Percentiles rank a stretch among this genome's conserved stretches.
Conservation (phyloP, 2,329 filamentous ascomycete genomes). For the Colletotrichum spinosum region DNA sequence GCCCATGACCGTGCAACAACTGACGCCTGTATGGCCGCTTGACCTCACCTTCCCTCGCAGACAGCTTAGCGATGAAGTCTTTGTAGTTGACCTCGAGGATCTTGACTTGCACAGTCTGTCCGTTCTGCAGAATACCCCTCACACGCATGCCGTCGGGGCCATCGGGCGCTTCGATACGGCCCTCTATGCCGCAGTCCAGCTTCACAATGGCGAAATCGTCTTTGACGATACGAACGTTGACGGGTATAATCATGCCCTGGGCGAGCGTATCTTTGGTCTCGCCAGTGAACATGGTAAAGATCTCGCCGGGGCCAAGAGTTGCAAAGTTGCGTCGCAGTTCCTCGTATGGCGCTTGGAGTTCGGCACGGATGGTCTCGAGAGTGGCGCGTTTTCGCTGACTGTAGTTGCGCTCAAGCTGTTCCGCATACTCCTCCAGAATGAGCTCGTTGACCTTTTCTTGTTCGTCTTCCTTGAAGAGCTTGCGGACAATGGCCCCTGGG, state of each 20-base stretch:
- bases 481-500: constrained; percentile 88
- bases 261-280: constrained; percentile 87
- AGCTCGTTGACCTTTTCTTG: constrained; percentile 97
- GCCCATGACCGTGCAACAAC: constrained; percentile 78
- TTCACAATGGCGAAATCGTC: constrained; percentile 94
- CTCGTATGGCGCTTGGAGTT: constrained; percentile 93
- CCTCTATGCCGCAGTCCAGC: constrained; percentile 94
- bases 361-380: constrained; percentile 93
- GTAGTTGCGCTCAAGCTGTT: constrained; percentile 92
- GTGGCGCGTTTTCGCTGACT: constrained; percentile 96
- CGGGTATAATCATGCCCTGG: constrained; percentile 92
- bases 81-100: constrained; percentile 89
- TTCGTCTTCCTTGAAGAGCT: constrained; percentile 93
- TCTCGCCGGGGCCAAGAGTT: constrained; percentile 76
- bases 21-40: constrained; percentile 77
- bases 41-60: constrained; percentile 84
- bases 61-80: constrained; percentile 84
- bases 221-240: constrained; percentile 88
- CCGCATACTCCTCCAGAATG: constrained; percentile 95
- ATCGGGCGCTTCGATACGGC: constrained; percentile 84
- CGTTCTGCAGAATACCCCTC: constrained; percentile 78
- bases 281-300: constrained; percentile 97
- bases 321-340: constrained; percentile 88
- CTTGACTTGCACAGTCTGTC: constrained; percentile 90
- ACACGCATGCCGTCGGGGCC: constrained; percentile 80